Percentiles rank a stretch among this genome's conserved stretches.
These are phyloP conservation scores for Torrubiella hemipterigena DNA, from an alignment of 2,329 filamentous ascomycete genomes.

Conservation along the genomic window DNA sequence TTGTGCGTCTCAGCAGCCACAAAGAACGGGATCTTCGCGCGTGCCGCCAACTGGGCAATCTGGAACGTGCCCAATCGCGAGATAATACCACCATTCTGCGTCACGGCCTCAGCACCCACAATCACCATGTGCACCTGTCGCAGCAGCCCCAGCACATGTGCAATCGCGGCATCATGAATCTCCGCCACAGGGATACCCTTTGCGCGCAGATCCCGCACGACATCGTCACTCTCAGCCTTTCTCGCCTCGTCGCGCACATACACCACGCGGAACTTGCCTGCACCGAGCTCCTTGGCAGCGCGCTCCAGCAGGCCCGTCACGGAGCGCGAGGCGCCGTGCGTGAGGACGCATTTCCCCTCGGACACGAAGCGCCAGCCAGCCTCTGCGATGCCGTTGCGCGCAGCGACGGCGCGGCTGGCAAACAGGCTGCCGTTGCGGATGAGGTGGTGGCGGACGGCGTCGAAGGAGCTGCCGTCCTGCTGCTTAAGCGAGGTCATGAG, in stretches of 20 bases:
- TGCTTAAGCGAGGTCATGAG: slow-evolving; percentile 63
- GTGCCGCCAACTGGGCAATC: slow-evolving; percentile 68
- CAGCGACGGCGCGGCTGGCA: slow-evolving; percentile 74
- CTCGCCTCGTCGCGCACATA: slow-evolving; percentile 54
- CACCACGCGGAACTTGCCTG: slow-evolving; percentile 68
- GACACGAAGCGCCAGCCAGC: slow-evolving; percentile 68
- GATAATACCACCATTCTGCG: slow-evolving; percentile 88
- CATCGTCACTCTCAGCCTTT: slow-evolving; percentile 51
- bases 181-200: slow-evolving; percentile 69
- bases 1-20: slow-evolving; percentile 95
- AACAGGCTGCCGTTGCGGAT: slow-evolving; percentile 80
- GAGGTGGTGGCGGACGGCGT: slow-evolving; percentile 70
- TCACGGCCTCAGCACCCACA: slow-evolving; percentile 71
- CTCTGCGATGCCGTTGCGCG: slow-evolving; percentile 69
- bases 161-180: slow-evolving; percentile 50
- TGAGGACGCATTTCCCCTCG: slow-evolving; percentile 73
- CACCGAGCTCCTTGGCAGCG: slow-evolving; percentile 45
- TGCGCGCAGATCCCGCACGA: slow-evolving; percentile 58
- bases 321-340: slow-evolving; percentile 77
- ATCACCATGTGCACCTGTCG: slow-evolving; percentile 54
- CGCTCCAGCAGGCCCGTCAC: slow-evolving; percentile 66
- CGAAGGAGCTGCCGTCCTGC: slow-evolving; percentile 50
- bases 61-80: slow-evolving; percentile 78
- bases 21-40: slow-evolving; percentile 64
- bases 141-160: slow-evolving; percentile 54